Base-by-base conservation (phyloP, 106 monocot genomes). In the Cymbidium sinense region DNA sequence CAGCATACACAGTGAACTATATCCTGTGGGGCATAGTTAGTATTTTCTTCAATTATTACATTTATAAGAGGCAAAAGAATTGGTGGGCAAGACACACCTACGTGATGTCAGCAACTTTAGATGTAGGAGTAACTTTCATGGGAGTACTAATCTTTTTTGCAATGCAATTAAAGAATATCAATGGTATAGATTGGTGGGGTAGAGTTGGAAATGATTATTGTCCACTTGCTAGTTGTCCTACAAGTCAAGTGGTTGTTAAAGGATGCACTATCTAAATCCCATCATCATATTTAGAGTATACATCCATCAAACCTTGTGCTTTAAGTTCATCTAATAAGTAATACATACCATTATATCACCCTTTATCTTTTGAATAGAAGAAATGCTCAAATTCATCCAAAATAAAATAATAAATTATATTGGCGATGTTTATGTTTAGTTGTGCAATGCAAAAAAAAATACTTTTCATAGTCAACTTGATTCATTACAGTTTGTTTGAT, bases 51-150 rank as follows among this genome's bases (percentile, higher is more conserved):
- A 93, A 91, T 77, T 86, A 82, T 80, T 88, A 81, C 18, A 80
- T 96, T 17, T 93, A 83, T 77, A 52, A 64, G 34, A 84, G 51
- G 74, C 75, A 76, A 47, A 93, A 88, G 82, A 20, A 62, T 11
- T 96, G 96, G 96, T 96, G 96, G 96, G 84, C 83, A 75, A 88
- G 73, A 82, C 86, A 96, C 73, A 93, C 84, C 55, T 96, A 96
- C 50, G 85, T 96, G 23, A 77, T 96, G 30, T 88, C 96, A 8
- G n/a, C n/a, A n/a, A 88, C 84, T 1, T 78, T 94, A 4, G 93
- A 96, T 3, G 96, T 93, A n/a, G n/a, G n/a, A 1, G 79, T 91
- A 1, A 91, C 91, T 3, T 96, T 96, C 82, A 96, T 91, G 96
- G 96, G 82, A 0, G 88, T 96, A n/a, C 75, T 93, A 6, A 47